phyloP scores from a whole-genome alignment of 768 basidiomycete species.

The Daedaleopsis sinensis region DNA sequence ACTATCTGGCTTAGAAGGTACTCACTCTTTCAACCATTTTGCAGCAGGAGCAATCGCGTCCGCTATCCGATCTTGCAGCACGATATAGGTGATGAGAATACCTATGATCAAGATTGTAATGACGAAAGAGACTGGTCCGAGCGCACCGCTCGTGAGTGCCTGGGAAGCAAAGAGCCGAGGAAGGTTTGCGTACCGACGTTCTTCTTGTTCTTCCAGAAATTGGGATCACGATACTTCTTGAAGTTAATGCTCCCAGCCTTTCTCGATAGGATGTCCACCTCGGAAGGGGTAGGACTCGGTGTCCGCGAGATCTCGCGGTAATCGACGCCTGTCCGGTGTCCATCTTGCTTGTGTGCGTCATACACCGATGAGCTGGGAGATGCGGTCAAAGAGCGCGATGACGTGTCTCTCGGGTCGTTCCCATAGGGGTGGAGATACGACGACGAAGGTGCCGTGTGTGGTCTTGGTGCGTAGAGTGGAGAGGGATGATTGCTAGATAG shows the following conservation, averaged over 20 bases:
- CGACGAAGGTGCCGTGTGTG: not conserved
- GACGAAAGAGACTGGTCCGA: not conserved
- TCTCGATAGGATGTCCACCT: conserved; percentile 28
- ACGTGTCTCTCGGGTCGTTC: not conserved
- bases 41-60: conserved; percentile 67
- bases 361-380: not conserved
- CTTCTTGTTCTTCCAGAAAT: not conserved
- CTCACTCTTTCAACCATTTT: conserved; percentile 61
- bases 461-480: not conserved
- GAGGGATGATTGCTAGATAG: no score
- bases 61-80: conserved; percentile 59
- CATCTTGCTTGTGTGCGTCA: not conserved
- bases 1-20: conserved; percentile 2
- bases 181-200: conserved; percentile 2
- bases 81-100: conserved; percentile 38
- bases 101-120: conserved; percentile 22
- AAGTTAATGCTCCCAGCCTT: conserved; percentile 28
- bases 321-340: not conserved
- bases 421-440: not conserved
- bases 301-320: conserved; percentile 29
- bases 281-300: conserved; percentile 37
- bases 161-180: not conserved
- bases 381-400: not conserved
- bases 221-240: conserved; percentile 37
- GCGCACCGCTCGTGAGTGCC: no score